Evolutionary conservation across 2,329 filamentous ascomycete species (phyloP), one percentile per base, ranked within the genome.

Genomic region (Colletotrichum tanaceti): DNA sequence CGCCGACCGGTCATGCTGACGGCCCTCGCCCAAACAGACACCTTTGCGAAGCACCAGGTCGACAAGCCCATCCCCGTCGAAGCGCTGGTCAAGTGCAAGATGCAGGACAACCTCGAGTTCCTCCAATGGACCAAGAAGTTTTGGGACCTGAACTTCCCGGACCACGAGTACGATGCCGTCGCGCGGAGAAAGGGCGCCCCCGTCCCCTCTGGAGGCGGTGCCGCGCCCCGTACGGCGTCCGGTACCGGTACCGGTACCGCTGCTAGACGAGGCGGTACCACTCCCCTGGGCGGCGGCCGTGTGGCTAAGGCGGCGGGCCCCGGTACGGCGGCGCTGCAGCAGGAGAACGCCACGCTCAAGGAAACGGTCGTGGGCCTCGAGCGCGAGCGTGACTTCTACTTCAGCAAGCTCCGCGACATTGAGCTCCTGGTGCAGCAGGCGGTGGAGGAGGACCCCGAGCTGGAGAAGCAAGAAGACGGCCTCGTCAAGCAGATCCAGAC

Each of bases 21-120:
- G 22, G 9, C 24, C 9, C 13, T 41, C 35, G 41, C 38, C 35
- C 58, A 65, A 80, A 5, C 75, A 94, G 95, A 94, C 80, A 86
- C 88, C 72, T 98, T 98, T 78, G 86, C 90, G 71, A 92, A 92
- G 80, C 94, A 98, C 82, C 85, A 90, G 72, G 87, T 99, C 83
- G 94, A 98, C 75, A 94, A 94, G 79, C 91, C 92, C 35, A 90
- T 99, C 74, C 93, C 93, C 68, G 93, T 98, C 78, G 90, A 97
- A 80, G 85, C 87, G 67, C 90, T 99, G 69, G 89, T 96, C 75
- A 99, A 98, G 82, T 99, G 96, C 87, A 98, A 97, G 86, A 99
- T 99, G 95, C 96, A 99, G 87, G 96, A 99, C 82, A 99, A 99
- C 84, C 92, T 99, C 75, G 96, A 98, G 79, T 99, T 99, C 80